Evolutionary conservation across 352 stramenopile genomes (phyloP).

Genomic region (Pythium monospermum): DNA sequence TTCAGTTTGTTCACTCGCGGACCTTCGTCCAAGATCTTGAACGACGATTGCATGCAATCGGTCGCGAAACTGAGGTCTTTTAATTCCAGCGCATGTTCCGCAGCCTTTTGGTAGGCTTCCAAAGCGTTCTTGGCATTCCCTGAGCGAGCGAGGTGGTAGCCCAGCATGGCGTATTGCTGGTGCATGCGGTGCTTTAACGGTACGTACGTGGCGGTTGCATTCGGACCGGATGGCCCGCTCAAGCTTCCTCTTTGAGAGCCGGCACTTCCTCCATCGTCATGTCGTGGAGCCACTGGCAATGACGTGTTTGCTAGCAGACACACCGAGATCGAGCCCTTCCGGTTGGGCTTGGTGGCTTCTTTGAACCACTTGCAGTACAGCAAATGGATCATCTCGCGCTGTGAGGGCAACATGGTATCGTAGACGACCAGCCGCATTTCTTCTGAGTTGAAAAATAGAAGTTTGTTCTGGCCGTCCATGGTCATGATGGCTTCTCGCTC

Average conservation of each 20-base stretch:
- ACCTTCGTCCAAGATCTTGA: constrained; percentile 52
- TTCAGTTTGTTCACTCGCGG: constrained; percentile 35
- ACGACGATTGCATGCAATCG: constrained; percentile 73
- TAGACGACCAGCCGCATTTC: constrained; percentile 62
- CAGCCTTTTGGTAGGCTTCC: constrained; percentile 56
- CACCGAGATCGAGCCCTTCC: constrained; percentile 9
- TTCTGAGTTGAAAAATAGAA: constrained; percentile 63
- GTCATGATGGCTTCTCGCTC: constrained; percentile 40
- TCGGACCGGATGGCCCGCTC: background rate
- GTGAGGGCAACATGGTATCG: constrained; percentile 61
- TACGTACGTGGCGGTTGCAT: background rate
- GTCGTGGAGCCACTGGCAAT: background rate
- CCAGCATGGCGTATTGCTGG: constrained; percentile 56
- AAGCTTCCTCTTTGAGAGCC: background rate
- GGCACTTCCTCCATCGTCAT: background rate
- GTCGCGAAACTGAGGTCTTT: constrained; percentile 61
- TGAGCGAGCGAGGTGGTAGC: constrained; percentile 58
- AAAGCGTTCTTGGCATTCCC: constrained; percentile 46
- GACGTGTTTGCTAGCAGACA: background rate
- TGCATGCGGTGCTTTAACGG: constrained; percentile 21
- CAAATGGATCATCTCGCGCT: constrained; percentile 54
- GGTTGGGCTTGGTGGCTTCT: constrained; percentile 20
- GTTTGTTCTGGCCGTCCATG: constrained; percentile 43
- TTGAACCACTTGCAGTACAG: constrained; percentile 61
- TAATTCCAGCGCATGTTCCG: constrained; percentile 47